These are phyloP conservation scores for Oryza australiensis DNA, from an alignment of 176 grass and related monocot species.

Conservation along the genomic window DNA sequence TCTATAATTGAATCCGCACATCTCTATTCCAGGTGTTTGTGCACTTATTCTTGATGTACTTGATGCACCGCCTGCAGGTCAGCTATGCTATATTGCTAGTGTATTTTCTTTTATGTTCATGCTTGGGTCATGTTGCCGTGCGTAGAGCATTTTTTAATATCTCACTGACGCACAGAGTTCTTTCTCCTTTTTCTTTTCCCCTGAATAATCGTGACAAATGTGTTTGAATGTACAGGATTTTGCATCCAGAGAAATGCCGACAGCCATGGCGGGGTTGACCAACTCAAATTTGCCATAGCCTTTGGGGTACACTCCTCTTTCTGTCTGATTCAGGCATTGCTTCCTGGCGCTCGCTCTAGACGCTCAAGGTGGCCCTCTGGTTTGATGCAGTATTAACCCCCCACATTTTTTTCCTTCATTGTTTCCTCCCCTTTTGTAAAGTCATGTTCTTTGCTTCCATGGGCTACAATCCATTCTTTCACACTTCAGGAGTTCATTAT, in stretches of 20 bases:
- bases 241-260: constrained; percentile 58
- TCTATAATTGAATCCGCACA: constrained; percentile 18
- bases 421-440: constrained; percentile 37
- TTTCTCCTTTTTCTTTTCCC: not conserved
- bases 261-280: constrained; percentile 47
- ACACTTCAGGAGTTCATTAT: not conserved
- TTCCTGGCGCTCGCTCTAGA: constrained; percentile 17
- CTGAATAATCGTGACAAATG: not conserved
- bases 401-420: not conserved
- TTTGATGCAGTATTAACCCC: constrained; percentile 24
- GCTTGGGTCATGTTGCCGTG: not conserved
- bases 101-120: not conserved
- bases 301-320: not conserved
- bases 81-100: not conserved
- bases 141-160: not conserved
- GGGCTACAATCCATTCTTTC: constrained; percentile 60
- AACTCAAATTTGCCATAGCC: constrained; percentile 68
- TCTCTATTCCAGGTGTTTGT: constrained; percentile 78
- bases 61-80: constrained; percentile 88
- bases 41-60: constrained; percentile 99
- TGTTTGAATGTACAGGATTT: constrained; percentile 55
- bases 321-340: constrained; percentile 10
- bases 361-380: not conserved
- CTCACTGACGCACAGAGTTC: not conserved
- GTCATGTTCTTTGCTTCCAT: constrained; percentile 38